Base-by-base conservation (phyloP, 306 rosid species). In the Dryas drummondii region DNA sequence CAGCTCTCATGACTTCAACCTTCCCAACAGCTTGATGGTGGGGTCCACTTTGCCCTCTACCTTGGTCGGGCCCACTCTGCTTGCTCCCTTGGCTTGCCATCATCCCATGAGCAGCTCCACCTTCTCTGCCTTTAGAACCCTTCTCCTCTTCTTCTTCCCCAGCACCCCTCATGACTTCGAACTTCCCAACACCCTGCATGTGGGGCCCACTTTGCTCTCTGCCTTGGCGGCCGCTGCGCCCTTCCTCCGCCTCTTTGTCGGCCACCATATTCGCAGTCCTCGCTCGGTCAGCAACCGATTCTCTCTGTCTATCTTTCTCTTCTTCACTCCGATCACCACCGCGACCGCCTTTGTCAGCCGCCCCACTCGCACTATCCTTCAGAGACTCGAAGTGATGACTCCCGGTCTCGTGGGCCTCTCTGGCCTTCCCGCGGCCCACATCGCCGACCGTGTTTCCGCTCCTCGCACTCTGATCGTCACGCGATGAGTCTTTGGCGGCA, bases 361-460 rank as follows among this genome's bases (percentile, higher is more conserved):
- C 37, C 37, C 37, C 37, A 1, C 3, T 32, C 37, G 3, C 2
- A 32, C 37, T 32, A 32, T 81, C 86, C 52, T 84, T 50, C 11
- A 91, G 81, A 53, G 97, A 86, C 75, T 90, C 87, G 3, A 84
- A 79, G 13, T 80, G 80, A 41, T 74, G 87, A 2, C 76, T 82
- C 42, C 47, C 50, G 53, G n/a, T 4, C 41, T 71, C 53, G 6
- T 37, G 71, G 40, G 51, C 47, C n/a, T 82, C 90, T 62, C 78
- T 82, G 0, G 78, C 72, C 44, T 66, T 80, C 4, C 74, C 89
- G 47, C 15, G 50, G 0, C 32, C 73, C 26, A 32, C 1, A 53
- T 50, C 72, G 0, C 72, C 59, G 0, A 17, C 47, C 27, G 7
- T 61, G 48, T 15, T 42, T 26, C 16, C 70, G 2, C 59, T 57